Evolutionary conservation across 2,329 filamentous ascomycete genomes (phyloP), one percentile per base, ranked within the genome.

Genomic region (Pseudogymnoascus verrucosus): DNA sequence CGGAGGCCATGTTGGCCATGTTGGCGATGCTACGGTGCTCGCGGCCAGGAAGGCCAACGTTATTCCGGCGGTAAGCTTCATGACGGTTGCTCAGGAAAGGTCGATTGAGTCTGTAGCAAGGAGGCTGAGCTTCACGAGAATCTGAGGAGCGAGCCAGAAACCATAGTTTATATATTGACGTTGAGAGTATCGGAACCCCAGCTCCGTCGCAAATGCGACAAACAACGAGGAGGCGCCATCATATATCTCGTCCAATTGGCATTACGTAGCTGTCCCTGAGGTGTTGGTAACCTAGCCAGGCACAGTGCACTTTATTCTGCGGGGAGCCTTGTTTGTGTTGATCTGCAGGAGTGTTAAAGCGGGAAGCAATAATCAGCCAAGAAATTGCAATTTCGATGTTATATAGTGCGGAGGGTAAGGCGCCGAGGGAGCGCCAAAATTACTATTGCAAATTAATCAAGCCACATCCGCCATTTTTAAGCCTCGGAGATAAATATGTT

Each of bases 321-420:
- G 51, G 51, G 51, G 51, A 19, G 5, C 5, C 51, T 26, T 2
- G 44, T 51, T 16, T 10, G 23, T 31, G 42, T 51, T 31, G 23
- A 14, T 31, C 26, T 19, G n/a, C 14, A 19, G 26, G 28, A 31
- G 28, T 57, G 51, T 12, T 28, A 12, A 28, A 19, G 28, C 51
- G 51, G 51, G 28, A 19, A 31, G 3, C 51, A 34, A 34, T 57
- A 4, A 34, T 19, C 10, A 57, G 51, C 51, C 51, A 57, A 57
- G 51, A 57, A 57, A 34, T 57, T 5, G 26, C n/a, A 57, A 57
- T 57, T 57, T 57, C 5, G 12, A 16, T 2, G 4, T 4, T 57
- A 34, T 57, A 57, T 57, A 57, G 51, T 57, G 51, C 51, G 51
- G 51, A 57, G 51, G 51, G 51, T 57, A 57, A 19, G n/a, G 4